phyloP scores from a whole-genome alignment of 257 asterid species.

The Mitragyna speciosa region DNA sequence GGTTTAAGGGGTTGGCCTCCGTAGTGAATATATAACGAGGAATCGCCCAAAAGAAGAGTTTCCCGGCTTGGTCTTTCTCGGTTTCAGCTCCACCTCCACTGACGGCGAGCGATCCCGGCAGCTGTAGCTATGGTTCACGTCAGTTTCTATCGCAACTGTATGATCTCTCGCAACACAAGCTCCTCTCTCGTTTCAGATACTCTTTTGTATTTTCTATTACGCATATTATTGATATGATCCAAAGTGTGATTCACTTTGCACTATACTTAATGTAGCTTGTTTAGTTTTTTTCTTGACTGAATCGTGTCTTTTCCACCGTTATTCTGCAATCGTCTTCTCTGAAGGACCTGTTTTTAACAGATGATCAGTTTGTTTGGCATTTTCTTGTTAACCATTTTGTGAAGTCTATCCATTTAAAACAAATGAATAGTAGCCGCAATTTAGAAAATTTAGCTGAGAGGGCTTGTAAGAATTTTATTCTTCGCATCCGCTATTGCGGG shows the following conservation, averaged over 20 bases:
- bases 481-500: background rate
- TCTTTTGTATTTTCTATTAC: background rate
- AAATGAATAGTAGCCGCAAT: too few relatives aligned
- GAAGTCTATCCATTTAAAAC: background rate
- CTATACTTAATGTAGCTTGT: background rate
- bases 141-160: conserved; percentile 39
- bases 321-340: background rate
- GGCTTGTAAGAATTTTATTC: background rate
- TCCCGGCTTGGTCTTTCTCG: background rate
- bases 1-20: conserved; percentile 6
- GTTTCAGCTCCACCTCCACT: background rate
- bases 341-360: background rate
- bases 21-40: background rate
- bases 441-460: background rate
- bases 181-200: background rate
- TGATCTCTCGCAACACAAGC: conserved; percentile 5
- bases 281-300: background rate
- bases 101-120: background rate
- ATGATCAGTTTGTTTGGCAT: background rate
- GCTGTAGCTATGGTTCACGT: conserved; percentile 35
- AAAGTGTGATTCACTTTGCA: background rate
- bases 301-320: background rate
- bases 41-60: background rate
- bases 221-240: background rate
- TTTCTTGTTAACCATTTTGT: background rate